Percentiles rank a stretch among this genome's conserved stretches.
These are phyloP conservation scores for Tolypocladium sp. DNA, from an alignment of 2,329 filamentous ascomycete species.

Conservation along the genomic window DNA sequence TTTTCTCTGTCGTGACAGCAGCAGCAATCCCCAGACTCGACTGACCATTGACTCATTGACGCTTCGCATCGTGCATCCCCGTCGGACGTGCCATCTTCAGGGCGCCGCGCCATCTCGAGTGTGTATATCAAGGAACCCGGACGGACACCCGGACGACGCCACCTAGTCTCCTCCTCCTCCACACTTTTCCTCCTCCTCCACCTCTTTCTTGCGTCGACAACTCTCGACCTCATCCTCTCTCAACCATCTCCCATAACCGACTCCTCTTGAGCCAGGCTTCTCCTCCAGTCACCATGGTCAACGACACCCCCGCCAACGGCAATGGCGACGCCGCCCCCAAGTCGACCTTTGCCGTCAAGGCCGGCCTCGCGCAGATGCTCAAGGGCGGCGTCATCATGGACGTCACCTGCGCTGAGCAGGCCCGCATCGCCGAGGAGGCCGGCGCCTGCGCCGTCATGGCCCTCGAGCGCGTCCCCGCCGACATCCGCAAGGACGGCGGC, in stretches of 20 bases:
- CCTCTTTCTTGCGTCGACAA: not conserved
- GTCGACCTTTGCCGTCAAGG: conserved; percentile 75
- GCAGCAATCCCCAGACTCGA: not conserved
- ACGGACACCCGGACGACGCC: not conserved
- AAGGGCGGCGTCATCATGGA: conserved; percentile 99
- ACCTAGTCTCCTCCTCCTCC: not conserved
- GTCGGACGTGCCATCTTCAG: not conserved
- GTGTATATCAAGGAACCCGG: not conserved
- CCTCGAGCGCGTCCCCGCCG: conserved; percentile 91
- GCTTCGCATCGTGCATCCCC: not conserved
- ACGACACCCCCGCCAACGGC: conserved; percentile 19
- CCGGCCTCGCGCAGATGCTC: conserved; percentile 92
- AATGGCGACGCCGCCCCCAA: conserved; percentile 27
- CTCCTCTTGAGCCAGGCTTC: not conserved
- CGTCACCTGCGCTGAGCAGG: conserved; percentile 86
- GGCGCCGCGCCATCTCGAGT: not conserved
- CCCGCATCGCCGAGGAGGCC: conserved; percentile 93
- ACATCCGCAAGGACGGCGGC: conserved; percentile 86
- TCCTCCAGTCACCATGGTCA: conserved; percentile 17
- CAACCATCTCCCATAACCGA: not conserved
- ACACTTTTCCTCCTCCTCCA: no score
- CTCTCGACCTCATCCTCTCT: not conserved
- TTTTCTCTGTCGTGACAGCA: no score
- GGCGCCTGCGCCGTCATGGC: conserved; percentile 97
- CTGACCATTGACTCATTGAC: not conserved